A percentile compares a stretch with the other conserved stretches of the same genome.
Evolutionary conservation across 116 monocot genomes (phyloP).

Genomic region (Posidonia oceanica): DNA sequence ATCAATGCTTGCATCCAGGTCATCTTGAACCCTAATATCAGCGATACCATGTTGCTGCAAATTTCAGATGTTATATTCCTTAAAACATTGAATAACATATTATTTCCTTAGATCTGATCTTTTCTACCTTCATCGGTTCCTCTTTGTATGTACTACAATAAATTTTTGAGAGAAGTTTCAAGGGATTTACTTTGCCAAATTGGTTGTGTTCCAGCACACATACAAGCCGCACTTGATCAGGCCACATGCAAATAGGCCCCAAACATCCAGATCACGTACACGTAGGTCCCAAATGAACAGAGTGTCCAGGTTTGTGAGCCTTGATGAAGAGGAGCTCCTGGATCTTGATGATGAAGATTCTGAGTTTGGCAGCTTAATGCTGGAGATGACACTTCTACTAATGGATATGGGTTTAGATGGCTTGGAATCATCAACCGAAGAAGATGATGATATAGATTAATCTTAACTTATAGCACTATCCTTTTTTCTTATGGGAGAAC

Average conservation of each 20-base stretch:
- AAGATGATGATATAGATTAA: too few relatives aligned
- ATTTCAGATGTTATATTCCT: not conserved
- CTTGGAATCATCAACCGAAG: not conserved
- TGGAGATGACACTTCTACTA: conserved; percentile 4
- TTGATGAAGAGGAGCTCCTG: not conserved
- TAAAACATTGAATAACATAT: not conserved
- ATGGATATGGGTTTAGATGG: not conserved
- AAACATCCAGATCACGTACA: not conserved
- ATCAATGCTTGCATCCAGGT: too few relatives aligned
- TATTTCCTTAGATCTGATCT: not conserved
- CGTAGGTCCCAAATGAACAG: not conserved
- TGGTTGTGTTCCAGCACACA: conserved; percentile 12
- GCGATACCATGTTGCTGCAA: not conserved
- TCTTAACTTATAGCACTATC: too few relatives aligned
- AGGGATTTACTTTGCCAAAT: not conserved
- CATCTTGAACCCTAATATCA: too few relatives aligned
- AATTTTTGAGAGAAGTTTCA: not conserved
- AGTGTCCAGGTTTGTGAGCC: not conserved
- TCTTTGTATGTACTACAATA: not conserved
- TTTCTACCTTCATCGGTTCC: not conserved
- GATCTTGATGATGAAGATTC: conserved; percentile 8
- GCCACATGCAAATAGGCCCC: not conserved
- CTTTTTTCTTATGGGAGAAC: too few relatives aligned
- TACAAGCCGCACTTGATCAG: conserved; percentile 9
- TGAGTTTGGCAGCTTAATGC: not conserved